phyloP scores from a whole-genome alignment of 164 flowering plant genomes.

The Aristolochia fimbriata region DNA sequence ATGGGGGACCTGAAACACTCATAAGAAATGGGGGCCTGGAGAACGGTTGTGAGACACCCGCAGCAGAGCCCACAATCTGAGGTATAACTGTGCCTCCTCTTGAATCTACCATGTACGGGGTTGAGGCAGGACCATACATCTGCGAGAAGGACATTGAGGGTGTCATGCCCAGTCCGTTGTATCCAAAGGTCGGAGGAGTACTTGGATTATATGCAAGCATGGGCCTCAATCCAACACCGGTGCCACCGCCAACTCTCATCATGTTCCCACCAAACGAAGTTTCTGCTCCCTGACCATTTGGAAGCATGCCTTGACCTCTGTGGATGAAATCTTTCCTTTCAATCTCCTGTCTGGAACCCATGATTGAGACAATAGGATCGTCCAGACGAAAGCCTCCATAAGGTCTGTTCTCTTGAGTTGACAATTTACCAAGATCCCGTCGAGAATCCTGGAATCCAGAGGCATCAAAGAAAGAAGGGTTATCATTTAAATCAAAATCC shows the following conservation, averaged over 20 bases:
- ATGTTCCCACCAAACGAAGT: conserved; percentile 20
- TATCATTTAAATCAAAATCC: conserved; percentile 77
- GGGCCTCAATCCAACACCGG: conserved; percentile 32
- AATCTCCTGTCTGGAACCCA: conserved; percentile 64
- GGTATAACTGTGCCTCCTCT: conserved; percentile 53
- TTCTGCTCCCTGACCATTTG: conserved; percentile 41
- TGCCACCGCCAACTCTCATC: conserved; percentile 22
- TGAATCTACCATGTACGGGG: conserved; percentile 64
- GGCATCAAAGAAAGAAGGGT: conserved; percentile 24
- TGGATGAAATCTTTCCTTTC: conserved; percentile 28
- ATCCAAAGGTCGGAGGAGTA: conserved; percentile 31
- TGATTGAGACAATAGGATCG: conserved; percentile 51
- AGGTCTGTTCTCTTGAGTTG: conserved; percentile 21
- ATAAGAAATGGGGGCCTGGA: conserved; percentile 38
- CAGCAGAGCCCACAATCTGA: conserved; percentile 35
- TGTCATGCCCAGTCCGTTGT: conserved; percentile 21
- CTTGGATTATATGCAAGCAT: conserved; percentile 22
- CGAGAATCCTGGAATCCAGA: conserved; percentile 23
- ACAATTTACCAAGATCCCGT: conserved; percentile 14
- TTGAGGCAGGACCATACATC: conserved; percentile 39
- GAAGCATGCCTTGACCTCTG: conserved; percentile 21
- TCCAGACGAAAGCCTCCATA: conserved; percentile 24
- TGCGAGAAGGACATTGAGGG: conserved; percentile 24
- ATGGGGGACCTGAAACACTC: conserved; percentile 29
- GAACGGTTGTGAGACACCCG: conserved; percentile 28